phyloP scores from a whole-genome alignment of 208 protist genomes.

The Leishmania tarentolae region DNA sequence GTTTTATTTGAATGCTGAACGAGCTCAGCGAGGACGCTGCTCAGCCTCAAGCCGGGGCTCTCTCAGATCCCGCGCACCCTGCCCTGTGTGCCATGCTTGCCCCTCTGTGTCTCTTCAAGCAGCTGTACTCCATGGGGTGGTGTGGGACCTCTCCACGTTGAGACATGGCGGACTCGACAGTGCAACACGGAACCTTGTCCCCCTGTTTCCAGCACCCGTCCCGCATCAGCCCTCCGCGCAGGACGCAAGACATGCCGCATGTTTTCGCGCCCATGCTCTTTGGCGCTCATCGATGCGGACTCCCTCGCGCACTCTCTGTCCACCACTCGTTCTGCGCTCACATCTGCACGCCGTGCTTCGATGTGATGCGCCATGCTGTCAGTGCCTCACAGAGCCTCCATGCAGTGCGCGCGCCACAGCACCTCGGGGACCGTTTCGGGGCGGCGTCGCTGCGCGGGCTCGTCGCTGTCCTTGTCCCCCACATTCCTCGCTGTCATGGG shows the following conservation, averaged over 20 bases:
- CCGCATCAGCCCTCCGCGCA: not conserved
- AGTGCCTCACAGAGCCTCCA: not conserved
- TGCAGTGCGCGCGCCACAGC: not conserved
- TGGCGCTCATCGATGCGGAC: not conserved
- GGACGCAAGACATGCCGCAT: not conserved
- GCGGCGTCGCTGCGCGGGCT: not conserved
- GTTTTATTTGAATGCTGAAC: not conserved
- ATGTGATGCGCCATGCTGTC: not conserved
- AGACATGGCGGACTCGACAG: not conserved
- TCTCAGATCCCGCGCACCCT: not conserved
- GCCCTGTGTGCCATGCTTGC: not conserved
- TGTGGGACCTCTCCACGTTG: not conserved
- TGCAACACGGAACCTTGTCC: not conserved
- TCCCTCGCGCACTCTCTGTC: not conserved
- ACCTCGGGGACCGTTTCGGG: not conserved
- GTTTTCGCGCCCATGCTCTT: not conserved
- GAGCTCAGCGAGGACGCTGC: not conserved
- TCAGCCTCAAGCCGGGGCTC: not conserved
- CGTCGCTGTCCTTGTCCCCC: not conserved
- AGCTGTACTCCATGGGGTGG: not conserved
- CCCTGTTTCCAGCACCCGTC: not conserved
- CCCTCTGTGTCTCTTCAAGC: not conserved
- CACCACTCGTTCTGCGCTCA: not conserved
- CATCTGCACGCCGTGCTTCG: not conserved
- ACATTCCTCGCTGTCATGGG: not conserved